Conservation (phyloP, 2,329 filamentous ascomycete genomes). For the Rhexocercosporidium sp. region DNA sequence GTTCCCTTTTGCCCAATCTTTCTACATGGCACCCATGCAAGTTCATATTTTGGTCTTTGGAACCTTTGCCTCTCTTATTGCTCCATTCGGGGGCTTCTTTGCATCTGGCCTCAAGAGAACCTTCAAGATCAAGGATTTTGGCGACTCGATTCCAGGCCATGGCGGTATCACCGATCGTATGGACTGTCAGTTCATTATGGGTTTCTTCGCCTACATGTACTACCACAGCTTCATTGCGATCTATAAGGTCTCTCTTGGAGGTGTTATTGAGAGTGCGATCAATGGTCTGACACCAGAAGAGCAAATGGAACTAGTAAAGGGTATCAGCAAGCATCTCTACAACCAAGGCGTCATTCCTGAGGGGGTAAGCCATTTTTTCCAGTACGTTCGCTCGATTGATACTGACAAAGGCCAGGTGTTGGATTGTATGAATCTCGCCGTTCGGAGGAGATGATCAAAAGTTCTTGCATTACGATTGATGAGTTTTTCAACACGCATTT, state of each 20-base stretch:
- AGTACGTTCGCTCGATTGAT: neutral
- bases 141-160: constrained; percentile 95
- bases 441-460: constrained; percentile 36
- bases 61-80: constrained; percentile 94
- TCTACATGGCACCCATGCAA: constrained; percentile 87
- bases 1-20: constrained; percentile 72
- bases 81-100: constrained; percentile 98
- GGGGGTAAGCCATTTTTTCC: constrained; percentile 35
- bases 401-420: constrained; percentile 31
- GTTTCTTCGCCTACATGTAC: constrained; percentile 97
- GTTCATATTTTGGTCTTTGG: constrained; percentile 90
- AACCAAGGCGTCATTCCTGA: constrained; percentile 59
- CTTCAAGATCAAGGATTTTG: constrained; percentile 99
- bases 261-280: constrained; percentile 89
- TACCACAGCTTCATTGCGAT: constrained; percentile 96
- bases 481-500: constrained; percentile 31
- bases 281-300: constrained; percentile 86
- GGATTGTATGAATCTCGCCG: constrained; percentile 37
- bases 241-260: constrained; percentile 83
- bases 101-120: constrained; percentile 96
- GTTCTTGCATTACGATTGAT: constrained; percentile 33
- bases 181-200: constrained; percentile 99
- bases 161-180: constrained; percentile 98
- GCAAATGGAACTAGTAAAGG: constrained; percentile 80
- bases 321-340: constrained; percentile 65